Conservation (phyloP, 2,329 filamentous ascomycete species). For the Cladorrhinum sp. region DNA sequence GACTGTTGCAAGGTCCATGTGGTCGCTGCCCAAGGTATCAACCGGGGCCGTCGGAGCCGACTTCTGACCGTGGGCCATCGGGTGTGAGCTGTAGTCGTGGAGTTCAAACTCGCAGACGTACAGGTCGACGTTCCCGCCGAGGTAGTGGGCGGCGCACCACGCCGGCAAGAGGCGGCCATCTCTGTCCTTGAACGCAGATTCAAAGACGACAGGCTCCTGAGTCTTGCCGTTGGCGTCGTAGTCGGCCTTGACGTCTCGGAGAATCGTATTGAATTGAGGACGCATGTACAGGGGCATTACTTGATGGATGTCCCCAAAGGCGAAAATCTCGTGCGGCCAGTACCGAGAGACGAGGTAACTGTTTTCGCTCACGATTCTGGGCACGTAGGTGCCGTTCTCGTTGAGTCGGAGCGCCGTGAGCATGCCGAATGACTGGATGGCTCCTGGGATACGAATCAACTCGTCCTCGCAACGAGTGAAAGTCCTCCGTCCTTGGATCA, state of each 20-base stretch:
- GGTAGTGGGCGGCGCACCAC: constrained; percentile 84
- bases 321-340: constrained; percentile 71
- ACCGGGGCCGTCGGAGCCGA: constrained; percentile 9
- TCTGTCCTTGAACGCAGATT: constrained; percentile 63
- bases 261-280: constrained; percentile 75
- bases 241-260: constrained; percentile 83
- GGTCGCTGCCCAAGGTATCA: constrained; percentile 20
- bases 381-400: constrained; percentile 61
- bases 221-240: constrained; percentile 70
- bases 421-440: constrained; percentile 75
- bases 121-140: constrained; percentile 62
- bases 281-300: constrained; percentile 71
- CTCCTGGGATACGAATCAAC: constrained; percentile 82
- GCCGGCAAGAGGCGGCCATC: constrained; percentile 62
- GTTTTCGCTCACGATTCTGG: constrained; percentile 79
- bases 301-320: constrained; percentile 60
- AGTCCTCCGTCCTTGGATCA: constrained; percentile 74
- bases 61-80: constrained; percentile 47
- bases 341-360: constrained; percentile 71
- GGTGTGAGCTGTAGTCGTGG: constrained; percentile 61
- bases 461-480: constrained; percentile 85
- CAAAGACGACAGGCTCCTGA: constrained; percentile 70
- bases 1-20: constrained; percentile 41
- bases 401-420: constrained; percentile 72
- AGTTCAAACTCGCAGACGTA: constrained; percentile 86